phyloP scores from a whole-genome alignment of 179 eudicot genomes.

The Spergularia azorica region DNA sequence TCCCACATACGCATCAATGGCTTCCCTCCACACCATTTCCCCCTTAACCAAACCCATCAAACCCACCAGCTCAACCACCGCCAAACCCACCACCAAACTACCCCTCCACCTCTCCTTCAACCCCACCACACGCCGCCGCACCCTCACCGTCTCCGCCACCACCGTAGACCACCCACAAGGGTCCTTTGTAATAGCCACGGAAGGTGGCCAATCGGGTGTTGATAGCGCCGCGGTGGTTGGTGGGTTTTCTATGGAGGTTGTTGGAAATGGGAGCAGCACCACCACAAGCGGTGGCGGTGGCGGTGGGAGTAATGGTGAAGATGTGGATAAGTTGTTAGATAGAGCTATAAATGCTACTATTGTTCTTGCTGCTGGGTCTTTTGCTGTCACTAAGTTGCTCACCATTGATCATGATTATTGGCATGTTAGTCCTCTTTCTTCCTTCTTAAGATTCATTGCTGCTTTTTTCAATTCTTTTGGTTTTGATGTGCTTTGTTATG shows the following conservation, averaged over 20 bases:
- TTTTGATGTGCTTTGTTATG: neutral
- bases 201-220: constrained; percentile 30
- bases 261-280: constrained; percentile 33
- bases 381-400: constrained; percentile 83
- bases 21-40: constrained; percentile 32
- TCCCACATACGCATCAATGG: constrained; percentile 25
- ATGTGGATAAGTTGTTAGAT: constrained; percentile 53
- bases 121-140: constrained; percentile 23
- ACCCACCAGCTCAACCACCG: constrained; percentile 7
- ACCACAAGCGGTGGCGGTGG: constrained; percentile 27
- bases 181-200: constrained; percentile 23
- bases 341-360: constrained; percentile 82
- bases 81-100: neutral
- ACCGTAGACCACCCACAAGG: constrained; percentile 49
- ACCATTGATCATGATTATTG: constrained; percentile 93
- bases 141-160: constrained; percentile 32
- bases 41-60: constrained; percentile 26
- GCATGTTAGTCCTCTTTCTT: constrained; percentile 51
- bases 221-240: constrained; percentile 42
- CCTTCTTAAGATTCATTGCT: neutral
- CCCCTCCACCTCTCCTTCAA: constrained; percentile 3
- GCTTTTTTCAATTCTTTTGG: neutral
- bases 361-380: constrained; percentile 82
- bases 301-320: constrained; percentile 38
- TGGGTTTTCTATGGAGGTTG: constrained; percentile 67